phyloP scores from a whole-genome alignment of 352 stramenopile species.

The Elongisporangium anandrum region DNA sequence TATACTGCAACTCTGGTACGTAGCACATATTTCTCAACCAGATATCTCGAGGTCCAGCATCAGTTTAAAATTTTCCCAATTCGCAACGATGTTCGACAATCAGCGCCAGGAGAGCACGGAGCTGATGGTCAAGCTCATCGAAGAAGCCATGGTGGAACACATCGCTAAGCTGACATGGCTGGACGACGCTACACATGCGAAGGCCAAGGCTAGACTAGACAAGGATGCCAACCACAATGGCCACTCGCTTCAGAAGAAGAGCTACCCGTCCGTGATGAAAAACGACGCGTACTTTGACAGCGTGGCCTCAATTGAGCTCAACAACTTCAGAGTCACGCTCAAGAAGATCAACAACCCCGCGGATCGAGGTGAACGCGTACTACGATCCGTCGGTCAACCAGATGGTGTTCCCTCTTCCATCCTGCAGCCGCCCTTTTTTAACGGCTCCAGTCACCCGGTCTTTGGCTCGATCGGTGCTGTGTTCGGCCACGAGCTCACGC shows the following conservation, averaged over 20 bases:
- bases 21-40: no score
- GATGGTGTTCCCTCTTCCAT: slow-evolving; percentile 93
- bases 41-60: no score
- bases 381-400: slow-evolving; percentile 67
- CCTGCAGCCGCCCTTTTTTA: slow-evolving; percentile 91
- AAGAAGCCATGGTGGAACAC: slow-evolving; percentile 67
- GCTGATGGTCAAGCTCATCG: slow-evolving; percentile 76
- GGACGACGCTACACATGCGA: slow-evolving; percentile 64
- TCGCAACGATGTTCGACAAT: slow-evolving; percentile 3
- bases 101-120: slow-evolving; percentile 17
- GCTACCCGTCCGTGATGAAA: slow-evolving; percentile 19
- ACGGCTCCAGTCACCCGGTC: slow-evolving; percentile 59
- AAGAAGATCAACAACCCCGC: slow-evolving; percentile 33
- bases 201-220: slow-evolving; percentile 80
- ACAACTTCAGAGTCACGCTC: slow-evolving; percentile 17
- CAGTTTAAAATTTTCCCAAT: no score
- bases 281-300: slow-evolving; percentile 47
- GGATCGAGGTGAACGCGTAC: slow-evolving; percentile 86
- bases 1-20: no score
- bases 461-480: slow-evolving; percentile 90
- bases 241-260: slow-evolving; percentile 30
- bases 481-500: slow-evolving; percentile 92
- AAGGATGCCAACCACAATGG: slow-evolving; percentile 28
- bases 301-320: slow-evolving; percentile 24
- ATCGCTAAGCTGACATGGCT: slow-evolving; percentile 89